These are phyloP conservation scores for Chytriomyces confervae DNA, from an alignment of 192 early-diverging fungal genomes.

Conservation along the genomic window DNA sequence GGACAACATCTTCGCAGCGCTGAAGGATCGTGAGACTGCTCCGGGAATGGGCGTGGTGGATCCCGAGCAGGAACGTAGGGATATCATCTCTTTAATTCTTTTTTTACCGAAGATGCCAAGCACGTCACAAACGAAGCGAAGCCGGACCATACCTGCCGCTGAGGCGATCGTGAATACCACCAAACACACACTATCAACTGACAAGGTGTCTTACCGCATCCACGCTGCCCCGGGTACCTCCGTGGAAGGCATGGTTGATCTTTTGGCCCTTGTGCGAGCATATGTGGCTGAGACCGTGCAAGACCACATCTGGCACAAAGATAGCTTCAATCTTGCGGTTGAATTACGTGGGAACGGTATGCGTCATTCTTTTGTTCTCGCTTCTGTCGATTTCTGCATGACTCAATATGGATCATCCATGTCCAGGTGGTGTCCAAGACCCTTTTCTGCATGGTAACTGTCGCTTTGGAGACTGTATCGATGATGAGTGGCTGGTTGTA, in stretches of 20 bases:
- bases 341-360: constrained; percentile 14
- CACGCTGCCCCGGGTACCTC: not conserved
- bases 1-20: too few relatives aligned
- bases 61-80: too few relatives aligned
- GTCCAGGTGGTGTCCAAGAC: not conserved
- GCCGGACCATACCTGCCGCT: too few relatives aligned
- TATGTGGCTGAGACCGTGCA: not conserved
- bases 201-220: not conserved
- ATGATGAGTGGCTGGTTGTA: constrained; percentile 95
- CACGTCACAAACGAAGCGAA: too few relatives aligned
- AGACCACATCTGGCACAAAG: constrained; percentile 78
- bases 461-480: constrained; percentile 82
- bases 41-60: too few relatives aligned
- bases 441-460: constrained; percentile 53
- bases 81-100: too few relatives aligned
- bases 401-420: not conserved
- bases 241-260: not conserved
- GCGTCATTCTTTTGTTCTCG: not conserved
- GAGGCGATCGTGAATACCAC: too few relatives aligned
- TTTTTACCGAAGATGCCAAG: too few relatives aligned
- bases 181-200: too few relatives aligned
- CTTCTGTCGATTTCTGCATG: too few relatives aligned
- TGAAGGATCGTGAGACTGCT: too few relatives aligned
- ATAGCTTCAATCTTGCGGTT: constrained; percentile 62
- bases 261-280: not conserved